phyloP scores from a whole-genome alignment of 495 filamentous ascomycete genomes.

The Xanthoparmelia taractica region DNA sequence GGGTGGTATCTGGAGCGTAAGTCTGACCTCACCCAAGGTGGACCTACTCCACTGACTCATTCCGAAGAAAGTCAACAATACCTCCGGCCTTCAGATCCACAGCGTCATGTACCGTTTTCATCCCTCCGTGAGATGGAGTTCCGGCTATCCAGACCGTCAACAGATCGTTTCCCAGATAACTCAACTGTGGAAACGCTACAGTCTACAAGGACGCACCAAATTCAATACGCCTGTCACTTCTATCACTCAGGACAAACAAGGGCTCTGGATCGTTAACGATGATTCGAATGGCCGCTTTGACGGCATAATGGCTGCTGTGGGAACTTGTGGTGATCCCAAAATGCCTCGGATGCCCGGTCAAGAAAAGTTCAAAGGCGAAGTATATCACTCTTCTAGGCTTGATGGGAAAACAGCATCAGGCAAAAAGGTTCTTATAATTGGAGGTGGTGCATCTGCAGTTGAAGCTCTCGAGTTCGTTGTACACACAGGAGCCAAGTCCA shows the following conservation, averaged over 20 bases:
- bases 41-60: conserved; percentile 15
- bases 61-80: conserved; percentile 67
- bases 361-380: conserved; percentile 56
- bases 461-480: conserved; percentile 79
- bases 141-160: conserved; percentile 64
- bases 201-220: conserved; percentile 58
- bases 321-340: conserved; percentile 72
- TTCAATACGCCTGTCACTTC: conserved; percentile 63
- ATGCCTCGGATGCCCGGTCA: conserved; percentile 59
- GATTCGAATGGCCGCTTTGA: conserved; percentile 62
- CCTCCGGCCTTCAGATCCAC: conserved; percentile 74
- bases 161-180: conserved; percentile 66
- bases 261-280: conserved; percentile 75
- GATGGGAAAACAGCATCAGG: conserved; percentile 61
- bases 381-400: conserved; percentile 66
- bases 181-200: conserved; percentile 67
- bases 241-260: conserved; percentile 58
- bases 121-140: conserved; percentile 64
- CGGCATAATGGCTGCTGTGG: conserved; percentile 67
- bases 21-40: conserved; percentile 21
- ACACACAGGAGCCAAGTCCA: conserved; percentile 54
- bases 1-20: conserved; percentile 80
- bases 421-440: conserved; percentile 68
- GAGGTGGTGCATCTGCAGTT: conserved; percentile 73
- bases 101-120: conserved; percentile 86